phyloP scores from a whole-genome alignment of 176 grass and related monocot species.

The Aegilops umbellulata region DNA sequence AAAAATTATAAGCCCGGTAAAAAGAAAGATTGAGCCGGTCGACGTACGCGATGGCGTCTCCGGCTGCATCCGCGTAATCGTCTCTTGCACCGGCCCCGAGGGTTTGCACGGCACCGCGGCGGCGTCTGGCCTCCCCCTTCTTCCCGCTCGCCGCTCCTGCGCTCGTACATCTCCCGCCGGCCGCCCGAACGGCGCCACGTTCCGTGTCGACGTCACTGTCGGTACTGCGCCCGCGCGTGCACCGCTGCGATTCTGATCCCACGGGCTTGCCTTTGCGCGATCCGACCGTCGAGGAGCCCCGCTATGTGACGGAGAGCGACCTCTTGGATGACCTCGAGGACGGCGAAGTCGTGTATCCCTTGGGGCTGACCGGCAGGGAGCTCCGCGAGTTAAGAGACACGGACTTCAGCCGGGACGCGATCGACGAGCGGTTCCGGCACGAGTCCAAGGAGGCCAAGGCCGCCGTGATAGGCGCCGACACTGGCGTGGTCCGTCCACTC shows the following conservation, averaged over 20 bases:
- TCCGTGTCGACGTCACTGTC: neutral
- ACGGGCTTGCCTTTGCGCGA: too few species aligned
- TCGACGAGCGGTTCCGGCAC: neutral
- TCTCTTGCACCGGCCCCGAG: neutral
- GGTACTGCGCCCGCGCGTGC: neutral
- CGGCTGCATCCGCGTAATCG: neutral
- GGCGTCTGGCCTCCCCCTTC: neutral
- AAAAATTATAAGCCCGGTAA: too few species aligned
- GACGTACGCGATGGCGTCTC: neutral
- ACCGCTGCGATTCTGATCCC: neutral
- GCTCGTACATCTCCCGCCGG: neutral
- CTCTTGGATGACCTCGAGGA: too few species aligned
- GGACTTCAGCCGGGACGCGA: neutral
- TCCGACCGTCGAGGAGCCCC: too few species aligned
- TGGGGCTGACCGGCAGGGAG: neutral
- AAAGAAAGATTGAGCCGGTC: neutral
- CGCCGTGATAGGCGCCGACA: neutral
- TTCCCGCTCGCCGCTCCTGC: neutral
- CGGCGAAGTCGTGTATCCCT: neutral
- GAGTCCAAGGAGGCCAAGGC: neutral
- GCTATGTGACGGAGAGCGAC: too few species aligned
- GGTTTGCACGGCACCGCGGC: neutral
- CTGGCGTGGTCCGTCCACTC: neutral
- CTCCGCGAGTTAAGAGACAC: neutral
- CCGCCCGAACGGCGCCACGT: neutral